Evolutionary conservation across 352 stramenopile species (phyloP).

Genomic region (Thraustochytrium sp.): DNA sequence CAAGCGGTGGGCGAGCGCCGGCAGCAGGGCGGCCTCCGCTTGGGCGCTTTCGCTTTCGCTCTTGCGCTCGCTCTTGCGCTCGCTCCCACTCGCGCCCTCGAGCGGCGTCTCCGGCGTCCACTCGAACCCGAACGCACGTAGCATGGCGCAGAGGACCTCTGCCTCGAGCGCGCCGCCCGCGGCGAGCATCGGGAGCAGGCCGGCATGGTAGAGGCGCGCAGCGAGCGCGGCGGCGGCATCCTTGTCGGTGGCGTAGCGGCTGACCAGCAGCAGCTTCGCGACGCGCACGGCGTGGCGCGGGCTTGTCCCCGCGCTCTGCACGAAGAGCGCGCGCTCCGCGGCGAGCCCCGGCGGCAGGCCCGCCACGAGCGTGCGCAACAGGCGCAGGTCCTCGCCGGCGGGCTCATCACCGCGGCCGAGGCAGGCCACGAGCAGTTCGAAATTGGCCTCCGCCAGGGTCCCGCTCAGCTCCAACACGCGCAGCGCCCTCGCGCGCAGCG

Average conservation of each 20-base stretch:
- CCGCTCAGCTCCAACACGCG: not conserved
- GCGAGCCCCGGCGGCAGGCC: not conserved
- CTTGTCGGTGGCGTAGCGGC: not conserved
- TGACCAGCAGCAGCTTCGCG: not conserved
- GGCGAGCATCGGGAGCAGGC: not conserved
- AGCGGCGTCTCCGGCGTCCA: too few species aligned
- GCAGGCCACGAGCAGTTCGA: not conserved
- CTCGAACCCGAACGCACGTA: too few species aligned
- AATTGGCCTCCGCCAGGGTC: not conserved
- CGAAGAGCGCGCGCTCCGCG: not conserved
- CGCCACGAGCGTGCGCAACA: not conserved
- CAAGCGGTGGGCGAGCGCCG: too few species aligned
- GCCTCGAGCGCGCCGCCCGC: too few species aligned
- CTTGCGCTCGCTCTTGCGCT: too few species aligned
- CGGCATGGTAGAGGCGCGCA: not conserved
- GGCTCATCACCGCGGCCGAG: not conserved
- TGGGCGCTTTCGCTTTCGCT: too few species aligned
- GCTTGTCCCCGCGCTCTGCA: too few species aligned
- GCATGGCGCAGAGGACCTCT: too few species aligned
- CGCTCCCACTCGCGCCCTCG: too few species aligned
- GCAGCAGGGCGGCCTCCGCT: too few species aligned
- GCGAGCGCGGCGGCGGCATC: too few species aligned
- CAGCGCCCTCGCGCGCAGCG: not conserved
- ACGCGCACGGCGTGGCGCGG: too few species aligned
- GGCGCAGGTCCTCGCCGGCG: not conserved